These are phyloP conservation scores for Fraxinus sp. DNA, from an alignment of 305 asterid genomes.

Conservation along the genomic window DNA sequence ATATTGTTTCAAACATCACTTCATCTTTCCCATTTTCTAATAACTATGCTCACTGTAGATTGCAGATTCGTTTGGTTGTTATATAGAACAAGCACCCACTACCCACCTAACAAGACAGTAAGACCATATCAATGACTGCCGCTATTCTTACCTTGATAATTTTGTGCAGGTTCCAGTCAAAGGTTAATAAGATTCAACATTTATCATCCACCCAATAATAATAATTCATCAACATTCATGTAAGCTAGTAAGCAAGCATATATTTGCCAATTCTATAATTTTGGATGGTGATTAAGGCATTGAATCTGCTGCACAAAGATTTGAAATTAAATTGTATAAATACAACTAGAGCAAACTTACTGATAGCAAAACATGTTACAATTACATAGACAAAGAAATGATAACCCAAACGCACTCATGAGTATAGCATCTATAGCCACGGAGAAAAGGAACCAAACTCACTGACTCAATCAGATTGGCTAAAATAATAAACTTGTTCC, in stretches of 20 bases:
- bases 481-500: not conserved
- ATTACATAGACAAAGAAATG: not conserved
- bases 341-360: not conserved
- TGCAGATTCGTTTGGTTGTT: not conserved
- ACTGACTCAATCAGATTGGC: not conserved
- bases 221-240: not conserved
- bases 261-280: not conserved
- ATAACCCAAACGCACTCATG: not conserved
- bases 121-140: not conserved
- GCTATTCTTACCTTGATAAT: not conserved
- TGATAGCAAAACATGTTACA: not conserved
- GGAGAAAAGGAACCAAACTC: not conserved
- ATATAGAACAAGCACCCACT: not conserved
- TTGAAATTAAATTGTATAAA: not conserved
- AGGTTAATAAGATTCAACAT: constrained; percentile 6
- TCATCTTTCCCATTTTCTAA: not conserved
- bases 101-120: not conserved
- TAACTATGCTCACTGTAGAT: not conserved
- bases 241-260: not conserved
- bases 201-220: not conserved
- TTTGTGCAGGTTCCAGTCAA: not conserved
- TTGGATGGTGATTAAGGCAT: not conserved
- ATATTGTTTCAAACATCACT: not conserved
- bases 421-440: not conserved
- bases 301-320: not conserved